A percentile compares a stretch with the other conserved stretches of the same genome.
These are phyloP conservation scores for Ambrosiella beaveri DNA, from an alignment of 2,329 filamentous ascomycete species.

Conservation along the genomic window DNA sequence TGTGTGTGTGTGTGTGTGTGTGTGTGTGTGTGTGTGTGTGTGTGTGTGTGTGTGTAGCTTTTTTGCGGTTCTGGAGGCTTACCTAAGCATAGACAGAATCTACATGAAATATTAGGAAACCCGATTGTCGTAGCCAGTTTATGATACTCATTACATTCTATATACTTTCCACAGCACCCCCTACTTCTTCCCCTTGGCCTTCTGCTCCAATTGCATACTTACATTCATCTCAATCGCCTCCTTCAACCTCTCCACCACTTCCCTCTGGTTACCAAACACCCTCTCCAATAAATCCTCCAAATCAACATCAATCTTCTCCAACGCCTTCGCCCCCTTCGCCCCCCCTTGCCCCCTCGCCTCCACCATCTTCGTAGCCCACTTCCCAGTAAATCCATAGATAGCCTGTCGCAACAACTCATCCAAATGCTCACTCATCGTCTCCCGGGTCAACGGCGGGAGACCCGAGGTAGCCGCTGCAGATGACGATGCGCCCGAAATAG, in stretches of 20 bases:
- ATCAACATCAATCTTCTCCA: conserved; percentile 37
- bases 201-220: conserved; percentile 31
- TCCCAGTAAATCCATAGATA: conserved; percentile 45
- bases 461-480: conserved; percentile 14
- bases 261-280: conserved; percentile 41
- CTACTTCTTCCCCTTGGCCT: conserved; percentile 20
- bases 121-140: too few relatives aligned
- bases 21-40: too few relatives aligned
- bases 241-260: conserved; percentile 41
- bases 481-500: conserved; percentile 19
- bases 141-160: background rate
- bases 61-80: too few relatives aligned
- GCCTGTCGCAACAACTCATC: conserved; percentile 45
- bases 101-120: too few relatives aligned
- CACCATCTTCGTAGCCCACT: conserved; percentile 36
- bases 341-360: conserved; percentile 34
- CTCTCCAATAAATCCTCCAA: conserved; percentile 37
- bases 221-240: conserved; percentile 42
- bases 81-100: too few relatives aligned
- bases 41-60: too few relatives aligned
- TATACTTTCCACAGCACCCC: background rate
- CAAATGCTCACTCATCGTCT: conserved; percentile 47
- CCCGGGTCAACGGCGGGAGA: conserved; percentile 21
- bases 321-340: conserved; percentile 32
- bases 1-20: too few relatives aligned